phyloP scores from a whole-genome alignment of 1,284 basidiomycete species.

The Termitomyces sp. region DNA sequence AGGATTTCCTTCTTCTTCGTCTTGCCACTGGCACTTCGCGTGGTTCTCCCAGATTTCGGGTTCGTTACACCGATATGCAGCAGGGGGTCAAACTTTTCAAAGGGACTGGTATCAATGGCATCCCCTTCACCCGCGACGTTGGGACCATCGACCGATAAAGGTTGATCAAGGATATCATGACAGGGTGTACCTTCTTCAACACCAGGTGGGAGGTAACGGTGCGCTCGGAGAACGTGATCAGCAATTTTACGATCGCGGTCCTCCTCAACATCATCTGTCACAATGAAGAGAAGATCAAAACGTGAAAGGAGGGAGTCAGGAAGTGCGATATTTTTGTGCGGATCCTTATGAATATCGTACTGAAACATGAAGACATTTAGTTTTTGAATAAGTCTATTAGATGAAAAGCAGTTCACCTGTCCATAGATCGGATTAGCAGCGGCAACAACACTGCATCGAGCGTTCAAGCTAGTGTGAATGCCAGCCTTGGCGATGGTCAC shows the following conservation, averaged over 20 bases:
- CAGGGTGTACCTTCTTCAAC: constrained; percentile 92
- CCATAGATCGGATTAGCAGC: constrained; percentile 99
- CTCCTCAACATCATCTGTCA: constrained; percentile 98
- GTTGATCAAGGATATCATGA: constrained; percentile 84
- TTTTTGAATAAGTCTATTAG: constrained; percentile 6
- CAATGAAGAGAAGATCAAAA: constrained; percentile 98
- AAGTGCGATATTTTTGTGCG: constrained; percentile 97
- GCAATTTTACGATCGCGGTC: constrained; percentile 91
- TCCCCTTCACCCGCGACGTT: constrained; percentile 53
- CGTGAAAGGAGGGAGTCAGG: constrained; percentile 98
- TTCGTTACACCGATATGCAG: constrained; percentile 80
- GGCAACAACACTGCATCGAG: constrained; percentile 95
- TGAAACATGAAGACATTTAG: constrained; percentile 30
- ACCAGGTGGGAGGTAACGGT: constrained; percentile 94
- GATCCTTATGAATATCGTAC: constrained; percentile 99
- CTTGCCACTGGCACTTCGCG: constrained; percentile 54
- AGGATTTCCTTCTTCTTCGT: constrained; percentile 77
- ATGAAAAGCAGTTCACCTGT: constrained; percentile 54
- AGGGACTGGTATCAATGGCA: constrained; percentile 71
- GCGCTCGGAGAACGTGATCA: constrained; percentile 97
- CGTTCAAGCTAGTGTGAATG: constrained; percentile 97
- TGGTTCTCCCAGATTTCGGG: constrained; percentile 34
- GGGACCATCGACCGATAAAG: constrained; percentile 79
- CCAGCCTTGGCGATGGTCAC: constrained; percentile 99
- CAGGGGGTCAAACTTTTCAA: constrained; percentile 96